A percentile compares a stretch with the other conserved stretches of the same genome.
These are phyloP conservation scores for Mortierella sp. DNA, from an alignment of 371 early-diverging fungal species.

Conservation along the genomic window DNA sequence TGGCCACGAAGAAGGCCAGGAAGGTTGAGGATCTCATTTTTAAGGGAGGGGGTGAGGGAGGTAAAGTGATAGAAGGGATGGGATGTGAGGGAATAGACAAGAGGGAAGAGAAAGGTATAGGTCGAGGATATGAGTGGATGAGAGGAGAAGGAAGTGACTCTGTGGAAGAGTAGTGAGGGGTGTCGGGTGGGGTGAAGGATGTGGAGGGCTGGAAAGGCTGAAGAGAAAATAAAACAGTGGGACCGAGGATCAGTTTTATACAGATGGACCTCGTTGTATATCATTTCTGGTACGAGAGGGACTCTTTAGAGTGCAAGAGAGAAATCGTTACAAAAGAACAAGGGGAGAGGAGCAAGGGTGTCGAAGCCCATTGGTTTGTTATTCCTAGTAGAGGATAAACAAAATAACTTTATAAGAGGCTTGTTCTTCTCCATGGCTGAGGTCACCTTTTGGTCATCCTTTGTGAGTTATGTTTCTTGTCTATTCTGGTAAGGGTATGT, in stretches of 20 bases:
- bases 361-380: neutral
- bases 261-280: no score
- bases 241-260: neutral
- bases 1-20: conserved; percentile 54
- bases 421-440: neutral
- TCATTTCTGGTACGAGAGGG: neutral
- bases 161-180: conserved; percentile 1
- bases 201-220: conserved; percentile 7
- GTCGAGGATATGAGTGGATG: neutral
- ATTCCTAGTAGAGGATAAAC: neutral
- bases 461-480: neutral
- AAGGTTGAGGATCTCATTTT: conserved; percentile 31
- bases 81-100: neutral
- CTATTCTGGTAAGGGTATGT: neutral
- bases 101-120: neutral
- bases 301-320: neutral
- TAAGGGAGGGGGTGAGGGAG: neutral
- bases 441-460: neutral
- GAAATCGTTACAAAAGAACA: neutral
- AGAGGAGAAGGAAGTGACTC: neutral
- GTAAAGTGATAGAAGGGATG: neutral
- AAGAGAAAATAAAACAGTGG: neutral
- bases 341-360: neutral
- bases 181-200: neutral
- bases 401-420: neutral